These are phyloP conservation scores for Obba rivulosa DNA, from an alignment of 768 basidiomycete genomes.

Conservation along the genomic window DNA sequence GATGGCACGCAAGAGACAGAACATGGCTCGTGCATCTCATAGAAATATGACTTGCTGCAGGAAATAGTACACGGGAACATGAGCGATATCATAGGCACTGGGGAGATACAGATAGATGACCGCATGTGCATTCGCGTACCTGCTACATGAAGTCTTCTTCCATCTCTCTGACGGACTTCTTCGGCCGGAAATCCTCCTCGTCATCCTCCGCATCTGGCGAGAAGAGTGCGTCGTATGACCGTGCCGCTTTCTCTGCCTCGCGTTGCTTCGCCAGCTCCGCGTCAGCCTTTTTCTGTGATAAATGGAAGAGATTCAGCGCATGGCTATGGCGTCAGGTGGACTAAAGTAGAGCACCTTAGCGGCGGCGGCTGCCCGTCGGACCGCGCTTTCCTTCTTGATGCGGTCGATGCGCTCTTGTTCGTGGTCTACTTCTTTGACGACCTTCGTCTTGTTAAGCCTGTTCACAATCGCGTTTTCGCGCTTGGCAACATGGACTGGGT, in stretches of 20 bases:
- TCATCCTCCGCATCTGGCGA: conserved; percentile 49
- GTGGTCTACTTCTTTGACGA: conserved; percentile 80
- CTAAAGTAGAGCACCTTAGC: conserved; percentile 48
- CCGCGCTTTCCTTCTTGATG: conserved; percentile 67
- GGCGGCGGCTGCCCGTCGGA: conserved; percentile 53
- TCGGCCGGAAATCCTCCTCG: conserved; percentile 32
- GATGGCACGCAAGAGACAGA: too few species aligned
- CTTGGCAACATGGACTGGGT: conserved; percentile 65
- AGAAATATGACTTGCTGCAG: too few species aligned
- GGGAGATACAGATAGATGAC: too few species aligned
- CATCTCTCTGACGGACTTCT: conserved; percentile 65
- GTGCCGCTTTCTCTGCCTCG: conserved; percentile 81
- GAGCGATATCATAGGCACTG: too few species aligned
- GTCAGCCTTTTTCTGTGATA: conserved; percentile 69
- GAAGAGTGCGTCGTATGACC: conserved; percentile 83
- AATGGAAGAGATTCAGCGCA: not conserved
- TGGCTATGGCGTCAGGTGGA: not conserved
- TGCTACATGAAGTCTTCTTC: conserved; percentile 85
- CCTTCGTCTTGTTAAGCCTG: conserved; percentile 89
- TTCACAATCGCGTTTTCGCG: conserved; percentile 90
- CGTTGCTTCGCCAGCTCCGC: conserved; percentile 65
- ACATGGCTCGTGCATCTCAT: too few species aligned
- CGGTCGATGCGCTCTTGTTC: conserved; percentile 84
- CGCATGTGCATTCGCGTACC: too few species aligned
- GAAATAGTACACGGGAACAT: too few species aligned